Percentiles rank a stretch among this genome's conserved stretches.
phyloP scores from a whole-genome alignment of 805 yeast species.

The Yamadazyma kitorensis region DNA sequence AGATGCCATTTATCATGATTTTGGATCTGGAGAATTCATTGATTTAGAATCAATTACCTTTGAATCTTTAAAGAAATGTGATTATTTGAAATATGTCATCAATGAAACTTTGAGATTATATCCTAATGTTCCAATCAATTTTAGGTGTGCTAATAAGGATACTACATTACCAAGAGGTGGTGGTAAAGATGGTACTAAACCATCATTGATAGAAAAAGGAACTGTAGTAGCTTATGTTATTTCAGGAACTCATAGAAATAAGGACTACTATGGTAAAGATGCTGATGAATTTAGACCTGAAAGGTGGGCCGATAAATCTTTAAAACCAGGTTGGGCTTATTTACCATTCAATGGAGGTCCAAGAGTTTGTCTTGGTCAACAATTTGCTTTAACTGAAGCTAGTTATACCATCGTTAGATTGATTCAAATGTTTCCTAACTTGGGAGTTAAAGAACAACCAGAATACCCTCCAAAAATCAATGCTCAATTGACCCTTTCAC shows the following conservation, averaged over 20 bases:
- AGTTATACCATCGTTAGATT: slow-evolving; percentile 41
- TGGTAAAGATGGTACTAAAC: slow-evolving; percentile 32
- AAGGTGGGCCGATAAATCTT: slow-evolving; percentile 39
- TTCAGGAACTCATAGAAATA: slow-evolving; percentile 41
- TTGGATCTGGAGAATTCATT: slow-evolving; percentile 27
- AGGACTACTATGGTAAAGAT: slow-evolving; percentile 43
- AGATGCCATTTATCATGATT: slow-evolving; percentile 27
- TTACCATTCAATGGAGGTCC: slow-evolving; percentile 57
- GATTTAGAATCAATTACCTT: slow-evolving; percentile 41
- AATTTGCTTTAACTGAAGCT: slow-evolving; percentile 53
- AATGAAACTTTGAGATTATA: slow-evolving; percentile 50
- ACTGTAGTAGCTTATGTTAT: slow-evolving; percentile 37
- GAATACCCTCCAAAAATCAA: slow-evolving; percentile 32
- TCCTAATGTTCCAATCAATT: slow-evolving; percentile 51
- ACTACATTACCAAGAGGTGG: slow-evolving; percentile 54
- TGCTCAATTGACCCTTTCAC: slow-evolving; percentile 23
- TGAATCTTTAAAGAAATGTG: slow-evolving; percentile 48
- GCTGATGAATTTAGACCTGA: slow-evolving; percentile 45
- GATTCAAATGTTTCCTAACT: slow-evolving; percentile 20
- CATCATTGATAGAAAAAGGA: slow-evolving; percentile 43
- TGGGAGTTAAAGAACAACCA: slow-evolving; percentile 16
- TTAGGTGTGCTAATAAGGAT: slow-evolving; percentile 43
- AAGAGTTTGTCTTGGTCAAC: slow-evolving; percentile 55
- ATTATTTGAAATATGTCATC: slow-evolving; percentile 44
- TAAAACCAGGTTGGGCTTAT: slow-evolving; percentile 44